Evolutionary conservation across 148 eudicot species (phyloP), one percentile per base, ranked within the genome.

Genomic region (Rhododendron kiyosumense): DNA sequence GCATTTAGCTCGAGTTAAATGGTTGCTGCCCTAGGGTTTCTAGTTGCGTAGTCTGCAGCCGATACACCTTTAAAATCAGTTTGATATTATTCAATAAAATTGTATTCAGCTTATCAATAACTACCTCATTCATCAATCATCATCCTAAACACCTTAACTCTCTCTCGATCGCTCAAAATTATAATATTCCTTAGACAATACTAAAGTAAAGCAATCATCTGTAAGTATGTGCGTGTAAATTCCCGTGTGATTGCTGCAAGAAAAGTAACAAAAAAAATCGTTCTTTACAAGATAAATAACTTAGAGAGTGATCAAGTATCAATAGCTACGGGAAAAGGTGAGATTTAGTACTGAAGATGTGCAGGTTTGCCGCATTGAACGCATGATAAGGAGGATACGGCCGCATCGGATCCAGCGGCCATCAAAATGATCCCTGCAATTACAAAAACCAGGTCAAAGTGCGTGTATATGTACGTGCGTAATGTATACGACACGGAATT

Each of bases 301-400:
- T 20, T 2, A n/a, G 51, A 34, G 54, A 22, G 20, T 59, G 75
- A 84, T 74, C 81, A 67, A 34, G 71, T 1, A 51, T 17, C 7
- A 49, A 69, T 6, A 36, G 14, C 46, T 43, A 17, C 22, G 2
- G 65, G 32, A 75, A 32, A 84, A 43, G 5, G 36, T 3, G 41
- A 26, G 51, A 76, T 52, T 57, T 84, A 95, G 88, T 92, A 96
- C 98, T 94, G 98, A 83, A 96, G 92, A 93, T 91, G 86, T 36
- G 98, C 98, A 87, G 98, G 96, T 83, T 96, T 93, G 77, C 92
- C 90, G 59, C 98, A 96, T 52, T 93, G 90, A 85, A 91, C 93
- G 87, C 98, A 96, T 1, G 90, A 89, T 36, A 92, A 89, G 61
- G 86, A 17, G 49, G 90, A 84, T 30, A 91, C 89, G 34, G 86